A percentile compares a stretch with the other conserved stretches of the same genome.
phyloP scores from a whole-genome alignment of 1,139 yeast species.

The Pichia inconspicua region DNA sequence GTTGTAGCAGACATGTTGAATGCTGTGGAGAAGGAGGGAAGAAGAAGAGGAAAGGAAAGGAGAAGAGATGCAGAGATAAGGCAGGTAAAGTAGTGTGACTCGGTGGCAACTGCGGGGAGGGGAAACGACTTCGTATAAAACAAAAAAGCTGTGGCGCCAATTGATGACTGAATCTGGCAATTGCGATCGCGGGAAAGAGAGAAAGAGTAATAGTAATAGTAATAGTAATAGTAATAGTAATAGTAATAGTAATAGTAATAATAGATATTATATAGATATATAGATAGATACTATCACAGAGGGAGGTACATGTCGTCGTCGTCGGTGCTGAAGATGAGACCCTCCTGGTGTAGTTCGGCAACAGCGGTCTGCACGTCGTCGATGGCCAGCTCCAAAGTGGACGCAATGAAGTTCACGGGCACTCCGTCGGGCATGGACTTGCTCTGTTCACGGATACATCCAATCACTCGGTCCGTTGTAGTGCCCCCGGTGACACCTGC shows the following conservation, averaged over 20 bases:
- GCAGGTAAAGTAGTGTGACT: too few species aligned
- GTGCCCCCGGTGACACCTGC: background rate
- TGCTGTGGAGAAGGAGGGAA: background rate
- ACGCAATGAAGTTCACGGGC: conserved; percentile 53
- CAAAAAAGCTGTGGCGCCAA: too few species aligned
- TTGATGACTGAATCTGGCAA: too few species aligned
- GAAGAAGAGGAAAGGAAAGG: too few species aligned
- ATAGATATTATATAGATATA: too few species aligned
- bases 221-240: too few species aligned
- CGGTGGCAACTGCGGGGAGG: too few species aligned
- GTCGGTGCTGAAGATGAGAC: conserved; percentile 57
- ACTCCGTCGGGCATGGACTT: conserved; percentile 65
- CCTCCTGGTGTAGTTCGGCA: conserved; percentile 51
- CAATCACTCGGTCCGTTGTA: conserved; percentile 5
- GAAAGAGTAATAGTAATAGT: too few species aligned
- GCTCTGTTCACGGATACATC: conserved; percentile 41
- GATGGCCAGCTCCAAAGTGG: conserved; percentile 42
- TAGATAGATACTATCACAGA: conserved; percentile 21
- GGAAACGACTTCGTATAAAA: too few species aligned
- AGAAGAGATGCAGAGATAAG: too few species aligned
- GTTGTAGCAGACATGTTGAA: background rate
- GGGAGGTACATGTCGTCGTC: conserved; percentile 28
- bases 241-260: too few species aligned
- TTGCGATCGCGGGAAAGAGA: too few species aligned
- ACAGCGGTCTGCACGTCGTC: conserved; percentile 33